Percentiles rank a stretch among this genome's conserved stretches.
Conservation (phyloP, 2,329 filamentous ascomycete genomes). For the Pezicula neosporulosa region DNA sequence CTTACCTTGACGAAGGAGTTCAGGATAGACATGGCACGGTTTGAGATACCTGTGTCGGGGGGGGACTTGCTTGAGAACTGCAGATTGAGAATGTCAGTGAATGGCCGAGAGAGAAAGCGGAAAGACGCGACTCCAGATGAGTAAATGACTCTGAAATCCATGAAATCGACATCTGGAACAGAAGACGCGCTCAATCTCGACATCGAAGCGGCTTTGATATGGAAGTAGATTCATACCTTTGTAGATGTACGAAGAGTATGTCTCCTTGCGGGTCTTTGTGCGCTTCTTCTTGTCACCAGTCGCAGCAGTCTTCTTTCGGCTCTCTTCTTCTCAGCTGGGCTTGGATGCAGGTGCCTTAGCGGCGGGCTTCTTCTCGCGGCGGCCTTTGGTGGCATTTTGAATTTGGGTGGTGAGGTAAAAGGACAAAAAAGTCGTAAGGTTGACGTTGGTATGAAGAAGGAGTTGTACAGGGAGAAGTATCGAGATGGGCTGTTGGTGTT, state of each 20-base stretch:
- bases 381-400: conserved; percentile 92
- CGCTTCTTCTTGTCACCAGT: conserved; percentile 99
- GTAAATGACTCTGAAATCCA: not conserved
- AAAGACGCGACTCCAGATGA: conserved; percentile 1
- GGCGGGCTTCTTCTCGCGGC: conserved; percentile 96
- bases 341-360: conserved; percentile 88
- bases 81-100: conserved; percentile 31
- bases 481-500: too few species aligned
- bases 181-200: conserved; percentile 13
- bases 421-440: conserved; percentile 8
- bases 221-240: conserved; percentile 66
- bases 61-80: conserved; percentile 99
- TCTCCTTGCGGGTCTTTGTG: conserved; percentile 99
- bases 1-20: conserved; percentile 99
- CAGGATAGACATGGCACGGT: conserved; percentile 98
- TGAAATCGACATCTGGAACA: conserved; percentile 2
- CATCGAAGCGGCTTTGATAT: conserved; percentile 18
- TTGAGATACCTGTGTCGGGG: conserved; percentile 99
- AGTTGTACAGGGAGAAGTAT: too few species aligned
- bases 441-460: too few species aligned
- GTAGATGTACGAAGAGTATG: conserved; percentile 99
- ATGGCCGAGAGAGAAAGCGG: conserved; percentile 17
- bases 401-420: conserved; percentile 24
- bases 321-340: conserved; percentile 97
- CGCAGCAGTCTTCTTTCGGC: conserved; percentile 98